Evolutionary conservation across 768 basidiomycete species (phyloP), one percentile per base, ranked within the genome.

Genomic region (Daedaleopsis sinensis): DNA sequence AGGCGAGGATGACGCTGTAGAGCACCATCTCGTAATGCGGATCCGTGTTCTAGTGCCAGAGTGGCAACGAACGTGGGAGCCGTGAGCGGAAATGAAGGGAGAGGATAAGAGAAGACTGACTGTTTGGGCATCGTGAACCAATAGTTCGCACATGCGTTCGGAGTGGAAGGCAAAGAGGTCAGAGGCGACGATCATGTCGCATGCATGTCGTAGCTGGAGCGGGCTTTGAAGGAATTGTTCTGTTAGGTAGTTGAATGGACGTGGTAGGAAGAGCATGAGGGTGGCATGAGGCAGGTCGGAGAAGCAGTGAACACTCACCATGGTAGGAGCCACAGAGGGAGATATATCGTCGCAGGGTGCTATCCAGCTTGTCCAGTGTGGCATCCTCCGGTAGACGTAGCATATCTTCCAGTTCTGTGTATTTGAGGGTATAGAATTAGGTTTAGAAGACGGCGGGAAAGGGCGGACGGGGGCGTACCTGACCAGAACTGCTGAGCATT

Each of bases 161-260:
- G 93, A 94, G 73, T 98, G 94, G 69, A 91, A 96, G 2, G 83
- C 74, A 68, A 98, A 97, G 43, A 98, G 82, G 69, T 96, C 94
- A 0, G 93, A 94, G 56, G 87, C 84, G 44, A 96, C 78, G 13
- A 98, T 77, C 35, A 90, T 74, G 43, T 82, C 78, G 66, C 90
- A 90, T 12, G 94, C 94, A 71, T 94, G 89, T 62, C 94, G 86
- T 49, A 98, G 81, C 68, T 96, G 94, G 24, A 90, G 73, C 3
- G 90, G 89, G 57, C 85, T 89, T 62, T 93, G 89, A 43, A 98
- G 80, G 74, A 93, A 98, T 69, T 88, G 84, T 69, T 97, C 96
- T 90, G 65, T 19, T 46, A 15, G 7, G 35, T 42, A 24, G 23
- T 49, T 15, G 23, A 9, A 11, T n/a, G n/a, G 42, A 19, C 37